Evolutionary conservation across 2,329 filamentous ascomycete species (phyloP).

Genomic region (Cladosporium sphaerospermum): DNA sequence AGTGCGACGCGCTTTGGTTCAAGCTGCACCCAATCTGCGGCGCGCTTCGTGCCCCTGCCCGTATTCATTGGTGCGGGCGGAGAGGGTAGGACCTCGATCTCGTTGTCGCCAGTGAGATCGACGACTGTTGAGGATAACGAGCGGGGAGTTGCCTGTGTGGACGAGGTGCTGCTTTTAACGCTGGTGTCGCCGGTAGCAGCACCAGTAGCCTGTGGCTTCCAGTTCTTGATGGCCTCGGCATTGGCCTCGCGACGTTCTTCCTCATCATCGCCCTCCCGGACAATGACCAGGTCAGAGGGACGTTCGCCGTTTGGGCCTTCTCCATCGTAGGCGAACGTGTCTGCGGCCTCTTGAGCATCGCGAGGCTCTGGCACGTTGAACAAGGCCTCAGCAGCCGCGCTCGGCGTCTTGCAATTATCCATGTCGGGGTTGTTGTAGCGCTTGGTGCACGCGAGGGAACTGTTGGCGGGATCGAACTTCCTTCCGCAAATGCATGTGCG

Average conservation of each 20-base stretch:
- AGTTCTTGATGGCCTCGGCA: neutral
- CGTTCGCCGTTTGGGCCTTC: neutral
- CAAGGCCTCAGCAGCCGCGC: neutral
- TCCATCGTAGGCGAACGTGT: constrained; percentile 4
- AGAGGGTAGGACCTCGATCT: neutral
- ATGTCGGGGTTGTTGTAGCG: neutral
- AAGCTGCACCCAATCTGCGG: neutral
- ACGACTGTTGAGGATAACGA: neutral
- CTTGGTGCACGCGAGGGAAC: neutral
- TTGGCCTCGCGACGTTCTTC: neutral
- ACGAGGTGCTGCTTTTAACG: neutral
- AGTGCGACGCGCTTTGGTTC: neutral
- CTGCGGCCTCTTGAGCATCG: constrained; percentile 4
- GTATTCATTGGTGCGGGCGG: neutral
- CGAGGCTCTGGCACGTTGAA: neutral
- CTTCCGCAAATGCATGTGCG: neutral
- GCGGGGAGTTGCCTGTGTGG: neutral
- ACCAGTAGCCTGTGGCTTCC: neutral
- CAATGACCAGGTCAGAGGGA: constrained; percentile 1
- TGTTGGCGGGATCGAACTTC: neutral
- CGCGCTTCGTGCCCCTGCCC: neutral
- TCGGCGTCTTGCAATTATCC: neutral
- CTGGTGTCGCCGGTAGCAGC: neutral
- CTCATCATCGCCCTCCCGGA: neutral
- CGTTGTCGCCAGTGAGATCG: neutral